A percentile compares a stretch with the other conserved stretches of the same genome.
These are phyloP conservation scores for Scheffersomyces segobiensis DNA, from an alignment of 1,139 yeast species.

Conservation along the genomic window DNA sequence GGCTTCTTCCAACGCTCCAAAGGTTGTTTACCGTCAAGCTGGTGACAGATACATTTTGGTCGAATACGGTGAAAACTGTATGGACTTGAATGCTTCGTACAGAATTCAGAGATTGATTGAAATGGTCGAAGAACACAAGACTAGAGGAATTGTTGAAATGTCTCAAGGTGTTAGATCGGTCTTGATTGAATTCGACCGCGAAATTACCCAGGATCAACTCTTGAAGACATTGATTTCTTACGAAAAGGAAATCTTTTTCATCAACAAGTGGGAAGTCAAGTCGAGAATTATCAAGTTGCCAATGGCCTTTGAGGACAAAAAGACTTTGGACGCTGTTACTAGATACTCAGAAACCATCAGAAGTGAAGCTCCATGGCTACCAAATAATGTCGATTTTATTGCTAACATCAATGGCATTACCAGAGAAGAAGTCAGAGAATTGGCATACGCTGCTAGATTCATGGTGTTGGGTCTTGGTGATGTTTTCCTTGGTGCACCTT, in stretches of 20 bases:
- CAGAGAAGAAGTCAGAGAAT: conserved; percentile 73
- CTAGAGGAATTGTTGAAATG: conserved; percentile 88
- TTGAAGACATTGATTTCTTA: conserved; percentile 66
- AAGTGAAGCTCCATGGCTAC: conserved; percentile 94
- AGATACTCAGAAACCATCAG: conserved; percentile 93
- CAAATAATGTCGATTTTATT: conserved; percentile 93
- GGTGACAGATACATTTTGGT: conserved; percentile 92
- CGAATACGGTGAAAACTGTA: conserved; percentile 85
- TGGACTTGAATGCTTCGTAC: conserved; percentile 84
- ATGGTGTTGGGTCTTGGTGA: conserved; percentile 95
- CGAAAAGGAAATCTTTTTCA: conserved; percentile 72
- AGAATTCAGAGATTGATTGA: conserved; percentile 81
- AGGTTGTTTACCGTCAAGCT: conserved; percentile 88
- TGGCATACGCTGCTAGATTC: conserved; percentile 86
- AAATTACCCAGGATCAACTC: conserved; percentile 59
- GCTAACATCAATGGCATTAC: conserved; percentile 82
- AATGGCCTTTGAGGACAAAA: conserved; percentile 92
- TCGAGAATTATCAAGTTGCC: conserved; percentile 85
- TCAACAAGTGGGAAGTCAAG: conserved; percentile 80
- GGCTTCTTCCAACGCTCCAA: conserved; percentile 57
- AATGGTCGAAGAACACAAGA: conserved; percentile 62
- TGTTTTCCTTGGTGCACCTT: conserved; percentile 96
- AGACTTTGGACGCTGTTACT: conserved; percentile 84
- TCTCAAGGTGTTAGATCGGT: conserved; percentile 97
- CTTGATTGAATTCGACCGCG: conserved; percentile 75